A percentile compares a stretch with the other conserved stretches of the same genome.
These are phyloP conservation scores for Phytopythium delawarense DNA, from an alignment of 352 stramenopile species.

Conservation along the genomic window DNA sequence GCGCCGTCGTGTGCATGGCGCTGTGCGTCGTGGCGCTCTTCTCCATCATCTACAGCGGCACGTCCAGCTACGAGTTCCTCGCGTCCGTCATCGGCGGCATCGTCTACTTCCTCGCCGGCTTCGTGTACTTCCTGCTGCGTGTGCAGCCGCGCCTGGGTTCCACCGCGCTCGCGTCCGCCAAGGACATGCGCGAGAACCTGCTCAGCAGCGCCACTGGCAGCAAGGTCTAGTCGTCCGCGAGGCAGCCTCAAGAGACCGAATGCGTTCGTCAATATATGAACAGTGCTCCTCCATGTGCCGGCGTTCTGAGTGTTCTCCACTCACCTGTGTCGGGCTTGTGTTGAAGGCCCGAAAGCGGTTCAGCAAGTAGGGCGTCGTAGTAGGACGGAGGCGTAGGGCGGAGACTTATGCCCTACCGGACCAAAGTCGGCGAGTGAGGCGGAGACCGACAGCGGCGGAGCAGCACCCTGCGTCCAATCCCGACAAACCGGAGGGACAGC, in stretches of 20 bases:
- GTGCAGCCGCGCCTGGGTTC: constrained; percentile 30
- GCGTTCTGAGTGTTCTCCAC: no score
- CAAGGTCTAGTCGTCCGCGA: constrained; percentile 12
- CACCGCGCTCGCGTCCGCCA: constrained; percentile 13
- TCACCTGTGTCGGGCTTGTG: no score
- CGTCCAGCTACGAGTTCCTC: constrained; percentile 51
- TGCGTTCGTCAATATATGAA: constrained; percentile 1
- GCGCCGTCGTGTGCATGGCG: constrained; percentile 35
- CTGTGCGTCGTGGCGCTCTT: constrained; percentile 44
- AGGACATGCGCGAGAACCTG: constrained; percentile 34
- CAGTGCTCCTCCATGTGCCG: neutral
- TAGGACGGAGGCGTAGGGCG: neutral
- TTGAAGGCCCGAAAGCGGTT: neutral
- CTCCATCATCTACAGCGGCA: constrained; percentile 66
- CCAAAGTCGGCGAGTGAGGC: neutral
- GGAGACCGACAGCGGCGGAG: no score
- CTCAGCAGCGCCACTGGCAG: constrained; percentile 19
- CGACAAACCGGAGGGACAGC: neutral
- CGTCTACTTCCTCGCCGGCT: constrained; percentile 47
- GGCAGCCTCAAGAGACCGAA: neutral
- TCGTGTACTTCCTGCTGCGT: constrained; percentile 38
- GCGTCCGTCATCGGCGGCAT: constrained; percentile 50
- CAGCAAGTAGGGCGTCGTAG: neutral
- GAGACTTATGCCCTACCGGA: neutral
- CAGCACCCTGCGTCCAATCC: neutral